phyloP scores from a whole-genome alignment of 1,139 yeast genomes.

The Blastobotrys indianensis region DNA sequence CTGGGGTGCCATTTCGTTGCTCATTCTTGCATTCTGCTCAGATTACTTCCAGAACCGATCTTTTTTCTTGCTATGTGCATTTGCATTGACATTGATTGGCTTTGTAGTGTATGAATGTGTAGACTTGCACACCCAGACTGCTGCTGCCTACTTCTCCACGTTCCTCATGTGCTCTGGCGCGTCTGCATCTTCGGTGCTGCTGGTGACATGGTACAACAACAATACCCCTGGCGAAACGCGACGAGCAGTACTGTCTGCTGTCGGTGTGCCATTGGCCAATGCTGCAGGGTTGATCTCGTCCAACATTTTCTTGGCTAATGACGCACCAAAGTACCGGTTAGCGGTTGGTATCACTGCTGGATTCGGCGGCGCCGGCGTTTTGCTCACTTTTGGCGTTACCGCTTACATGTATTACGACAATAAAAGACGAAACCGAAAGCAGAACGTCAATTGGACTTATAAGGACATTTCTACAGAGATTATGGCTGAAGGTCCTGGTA shows the following conservation, averaged over 20 bases:
- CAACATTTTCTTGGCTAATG: conserved; percentile 47
- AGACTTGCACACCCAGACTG: conserved; percentile 37
- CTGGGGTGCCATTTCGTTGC: conserved; percentile 45
- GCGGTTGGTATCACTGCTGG: conserved; percentile 48
- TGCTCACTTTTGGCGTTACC: conserved; percentile 34
- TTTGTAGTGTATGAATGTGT: conserved; percentile 44
- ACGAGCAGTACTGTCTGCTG: conserved; percentile 46
- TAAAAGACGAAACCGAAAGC: conserved; percentile 38
- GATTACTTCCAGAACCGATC: conserved; percentile 43
- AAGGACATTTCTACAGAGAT: conserved; percentile 43
- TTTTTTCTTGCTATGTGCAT: conserved; percentile 37
- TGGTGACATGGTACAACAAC: conserved; percentile 49
- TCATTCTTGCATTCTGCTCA: conserved; percentile 42
- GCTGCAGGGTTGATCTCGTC: conserved; percentile 55
- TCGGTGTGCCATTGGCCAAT: conserved; percentile 50
- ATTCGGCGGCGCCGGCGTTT: conserved; percentile 38
- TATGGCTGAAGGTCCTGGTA: conserved; percentile 42
- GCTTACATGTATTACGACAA: conserved; percentile 36
- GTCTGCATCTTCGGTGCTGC: conserved; percentile 43
- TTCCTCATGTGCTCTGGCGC: conserved; percentile 50
- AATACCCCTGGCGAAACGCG: conserved; percentile 45
- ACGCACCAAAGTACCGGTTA: conserved; percentile 48
- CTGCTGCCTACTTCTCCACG: conserved; percentile 48
- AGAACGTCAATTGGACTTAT: conserved; percentile 40
- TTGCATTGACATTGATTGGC: conserved; percentile 39